Conservation (phyloP, 805 yeast species). For the Tetrapisispora namnaoensis region DNA sequence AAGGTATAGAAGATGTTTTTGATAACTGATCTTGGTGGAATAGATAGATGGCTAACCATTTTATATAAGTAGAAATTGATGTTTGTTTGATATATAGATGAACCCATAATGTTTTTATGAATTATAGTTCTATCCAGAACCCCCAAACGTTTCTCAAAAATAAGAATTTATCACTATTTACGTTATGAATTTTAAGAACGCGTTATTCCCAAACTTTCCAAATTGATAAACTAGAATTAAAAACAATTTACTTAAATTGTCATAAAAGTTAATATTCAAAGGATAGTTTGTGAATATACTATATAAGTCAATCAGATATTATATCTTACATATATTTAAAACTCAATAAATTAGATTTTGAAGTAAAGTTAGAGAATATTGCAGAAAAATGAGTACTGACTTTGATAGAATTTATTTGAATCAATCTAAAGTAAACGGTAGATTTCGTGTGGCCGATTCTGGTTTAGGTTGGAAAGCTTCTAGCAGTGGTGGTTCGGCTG, state of each 20-base stretch:
- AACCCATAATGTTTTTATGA: too few species aligned
- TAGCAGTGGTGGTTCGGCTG: conserved; percentile 33
- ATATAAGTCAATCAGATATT: too few species aligned
- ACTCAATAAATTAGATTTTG: too few species aligned
- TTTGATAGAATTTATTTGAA: conserved; percentile 86
- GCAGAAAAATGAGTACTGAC: conserved; percentile 41
- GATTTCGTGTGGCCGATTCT: conserved; percentile 90
- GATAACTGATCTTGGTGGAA: too few species aligned
- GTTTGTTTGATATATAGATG: too few species aligned
- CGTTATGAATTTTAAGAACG: neutral
- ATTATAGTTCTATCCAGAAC: too few species aligned
- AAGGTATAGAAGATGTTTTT: conserved; percentile 27
- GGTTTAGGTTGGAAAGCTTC: conserved; percentile 94
- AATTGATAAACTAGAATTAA: neutral
- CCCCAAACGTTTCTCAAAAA: too few species aligned
- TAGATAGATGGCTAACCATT: too few species aligned
- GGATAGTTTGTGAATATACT: neutral
- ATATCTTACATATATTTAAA: too few species aligned
- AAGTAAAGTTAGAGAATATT: too few species aligned
- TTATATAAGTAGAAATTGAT: too few species aligned
- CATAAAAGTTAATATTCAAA: neutral
- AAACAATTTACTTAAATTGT: neutral
- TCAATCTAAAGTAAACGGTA: conserved; percentile 74
- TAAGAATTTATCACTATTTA: neutral
- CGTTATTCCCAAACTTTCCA: neutral